Evolutionary conservation across 495 filamentous ascomycete species (phyloP).

Genomic region (Aspergillus bertholletiae): DNA sequence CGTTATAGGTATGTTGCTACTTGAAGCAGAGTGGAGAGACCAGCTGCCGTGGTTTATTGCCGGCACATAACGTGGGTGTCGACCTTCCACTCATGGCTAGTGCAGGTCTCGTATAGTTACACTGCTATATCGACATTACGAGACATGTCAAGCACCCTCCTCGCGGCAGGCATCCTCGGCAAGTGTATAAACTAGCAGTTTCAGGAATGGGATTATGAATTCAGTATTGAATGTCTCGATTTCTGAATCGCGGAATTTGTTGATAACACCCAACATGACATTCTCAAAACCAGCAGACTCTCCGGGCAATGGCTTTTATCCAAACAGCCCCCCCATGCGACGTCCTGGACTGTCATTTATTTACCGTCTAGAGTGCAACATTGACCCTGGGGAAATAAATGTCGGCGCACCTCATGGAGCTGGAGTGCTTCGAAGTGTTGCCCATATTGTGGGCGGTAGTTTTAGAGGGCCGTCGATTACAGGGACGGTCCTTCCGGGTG

Average conservation of each 20-base stretch:
- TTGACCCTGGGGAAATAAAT: constrained; percentile 21
- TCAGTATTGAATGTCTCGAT: not conserved
- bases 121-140: not conserved
- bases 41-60: not conserved
- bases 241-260: not conserved
- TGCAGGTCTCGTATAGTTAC: too few species aligned
- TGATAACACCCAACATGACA: not conserved
- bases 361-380: constrained; percentile 26
- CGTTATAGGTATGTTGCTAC: not conserved
- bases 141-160: not conserved
- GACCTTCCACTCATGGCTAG: not conserved
- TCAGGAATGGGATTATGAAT: not conserved
- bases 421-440: constrained; percentile 25
- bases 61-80: not conserved
- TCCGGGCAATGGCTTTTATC: constrained; percentile 25
- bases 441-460: constrained; percentile 25
- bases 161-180: not conserved
- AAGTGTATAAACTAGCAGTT: not conserved
- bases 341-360: constrained; percentile 23
- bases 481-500: constrained; percentile 22
- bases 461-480: constrained; percentile 25
- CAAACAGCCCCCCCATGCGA: constrained; percentile 26
- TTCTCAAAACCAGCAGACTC: constrained; percentile 3
- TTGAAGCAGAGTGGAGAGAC: not conserved
- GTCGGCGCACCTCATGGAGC: constrained; percentile 24